Base-by-base conservation (phyloP, 805 yeast genomes). In the Komagataella populi region DNA sequence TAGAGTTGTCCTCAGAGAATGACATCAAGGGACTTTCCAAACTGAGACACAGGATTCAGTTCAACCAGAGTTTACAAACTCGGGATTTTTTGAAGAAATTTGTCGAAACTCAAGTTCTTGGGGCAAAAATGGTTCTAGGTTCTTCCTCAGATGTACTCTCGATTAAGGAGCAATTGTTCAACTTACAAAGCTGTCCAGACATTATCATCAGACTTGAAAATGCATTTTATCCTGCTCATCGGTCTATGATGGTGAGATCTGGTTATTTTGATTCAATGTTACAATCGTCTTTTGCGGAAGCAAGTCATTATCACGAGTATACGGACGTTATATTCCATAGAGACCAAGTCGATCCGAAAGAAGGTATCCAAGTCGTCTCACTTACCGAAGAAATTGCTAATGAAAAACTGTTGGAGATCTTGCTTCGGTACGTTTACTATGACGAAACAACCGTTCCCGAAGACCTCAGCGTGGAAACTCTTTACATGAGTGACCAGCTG, bases 181-280 rank as follows among this genome's bases (percentile, higher is more conserved):
- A 10, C 53, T 66, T 57, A 3, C 18, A 30, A 4, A 49, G 63
- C 6, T 63, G 54, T 46, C 78, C 85, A 0, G 87, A 83, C 63
- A 58, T 76, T 0, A 66, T 78, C 1, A 48, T 81, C 0, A 57
- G 70, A 1, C 70, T 71, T 6, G 55, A 3, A 46, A 60, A 48
- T 3, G 58, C 62, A 0, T 71, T 70, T 53, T 84, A 78, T 58
- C 90, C 91, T 1, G 80, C 73, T 4, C 86, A 86, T 62, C 69
- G 81, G 46, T 72, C 85, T 0, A 73, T 85, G 49, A 60, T 86
- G 22, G 63, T 73, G 4, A 65, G 89, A 45, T 76, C 85, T 2
- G 83, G 77, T 47, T 85, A 82, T 62, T 86, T 78, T 58, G 77
- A 72, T 50, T 72, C 79, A 2, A 74, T 84, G 82, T 79, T 86